Evolutionary conservation across 805 yeast species (phyloP).

Genomic region (Debaryomyces castellii): DNA sequence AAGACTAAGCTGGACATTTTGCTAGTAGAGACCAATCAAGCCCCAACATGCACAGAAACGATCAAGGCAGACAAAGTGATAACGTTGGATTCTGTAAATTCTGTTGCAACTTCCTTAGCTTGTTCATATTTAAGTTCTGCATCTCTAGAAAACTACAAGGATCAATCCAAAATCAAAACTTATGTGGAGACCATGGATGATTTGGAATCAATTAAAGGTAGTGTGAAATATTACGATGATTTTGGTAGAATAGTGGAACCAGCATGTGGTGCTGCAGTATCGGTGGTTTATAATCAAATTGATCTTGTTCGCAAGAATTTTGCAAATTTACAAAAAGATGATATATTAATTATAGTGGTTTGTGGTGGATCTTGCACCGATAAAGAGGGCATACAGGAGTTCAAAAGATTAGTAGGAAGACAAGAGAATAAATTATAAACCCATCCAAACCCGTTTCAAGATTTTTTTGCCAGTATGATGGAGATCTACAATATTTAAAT

Average conservation of each 20-base stretch:
- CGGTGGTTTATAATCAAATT: slow-evolving; percentile 45
- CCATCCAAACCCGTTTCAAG: too few relatives aligned
- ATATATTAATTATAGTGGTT: slow-evolving; percentile 52
- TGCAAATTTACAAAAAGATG: slow-evolving; percentile 32
- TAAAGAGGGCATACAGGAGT: slow-evolving; percentile 10
- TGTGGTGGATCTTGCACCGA: slow-evolving; percentile 46
- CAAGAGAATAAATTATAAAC: not conserved
- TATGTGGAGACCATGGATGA: slow-evolving; percentile 41
- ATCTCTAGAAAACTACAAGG: slow-evolving; percentile 42
- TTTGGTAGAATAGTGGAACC: slow-evolving; percentile 61
- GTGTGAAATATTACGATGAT: slow-evolving; percentile 49
- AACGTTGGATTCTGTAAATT: slow-evolving; percentile 42
- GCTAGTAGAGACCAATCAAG: slow-evolving; percentile 61
- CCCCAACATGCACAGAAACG: slow-evolving; percentile 56
- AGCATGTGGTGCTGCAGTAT: slow-evolving; percentile 71
- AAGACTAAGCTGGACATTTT: slow-evolving; percentile 25
- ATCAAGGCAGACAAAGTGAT: slow-evolving; percentile 46
- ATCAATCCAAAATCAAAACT: slow-evolving; percentile 13
- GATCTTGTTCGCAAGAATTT: slow-evolving; percentile 23
- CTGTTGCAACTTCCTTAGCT: slow-evolving; percentile 66
- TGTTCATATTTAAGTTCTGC: slow-evolving; percentile 54
- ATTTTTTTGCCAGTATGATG: not conserved
- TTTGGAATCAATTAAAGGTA: slow-evolving; percentile 53
- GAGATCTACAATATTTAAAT: too few relatives aligned
- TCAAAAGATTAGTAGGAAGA: slow-evolving; percentile 5